phyloP scores from a whole-genome alignment of 2,329 filamentous ascomycete genomes.

The Zopfia rhizophila region DNA sequence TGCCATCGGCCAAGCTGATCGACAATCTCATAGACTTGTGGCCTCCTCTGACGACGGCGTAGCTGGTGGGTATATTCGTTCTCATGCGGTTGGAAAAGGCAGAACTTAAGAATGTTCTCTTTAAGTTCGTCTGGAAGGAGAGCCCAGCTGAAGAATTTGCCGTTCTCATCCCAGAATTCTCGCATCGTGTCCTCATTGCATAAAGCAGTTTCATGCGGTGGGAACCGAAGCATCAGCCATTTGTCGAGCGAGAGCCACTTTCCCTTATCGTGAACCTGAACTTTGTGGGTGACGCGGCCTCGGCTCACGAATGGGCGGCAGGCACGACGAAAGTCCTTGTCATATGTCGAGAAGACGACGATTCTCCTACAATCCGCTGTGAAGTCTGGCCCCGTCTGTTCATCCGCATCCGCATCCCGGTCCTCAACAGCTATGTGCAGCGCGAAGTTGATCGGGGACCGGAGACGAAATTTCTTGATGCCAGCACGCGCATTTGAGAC shows the following conservation, averaged over 20 bases:
- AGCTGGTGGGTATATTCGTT: not conserved
- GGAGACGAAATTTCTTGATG: slow-evolving; percentile 11
- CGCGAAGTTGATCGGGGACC: slow-evolving; percentile 12
- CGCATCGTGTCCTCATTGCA: slow-evolving; percentile 11
- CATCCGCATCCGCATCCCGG: no score
- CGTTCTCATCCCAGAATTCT: slow-evolving; percentile 37
- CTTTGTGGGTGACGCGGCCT: no score
- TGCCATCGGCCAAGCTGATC: slow-evolving; percentile 29
- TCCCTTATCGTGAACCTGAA: not conserved
- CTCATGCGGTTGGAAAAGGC: slow-evolving; percentile 18
- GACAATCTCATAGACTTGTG: slow-evolving; percentile 27
- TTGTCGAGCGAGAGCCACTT: slow-evolving; percentile 15
- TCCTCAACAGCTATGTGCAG: slow-evolving; percentile 18
- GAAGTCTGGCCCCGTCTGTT: no score
- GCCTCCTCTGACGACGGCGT: not conserved
- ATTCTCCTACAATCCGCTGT: no score
- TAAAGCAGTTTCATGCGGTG: not conserved
- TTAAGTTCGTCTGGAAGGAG: slow-evolving; percentile 39
- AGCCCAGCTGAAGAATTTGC: slow-evolving; percentile 37
- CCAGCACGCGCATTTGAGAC: no score
- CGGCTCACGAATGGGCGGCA: no score
- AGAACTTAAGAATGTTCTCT: slow-evolving; percentile 32
- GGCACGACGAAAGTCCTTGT: no score
- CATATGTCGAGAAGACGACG: no score
- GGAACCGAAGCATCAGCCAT: slow-evolving; percentile 22